These are phyloP conservation scores for Beauveria australis DNA, from an alignment of 2,329 filamentous ascomycete species.

Conservation along the genomic window DNA sequence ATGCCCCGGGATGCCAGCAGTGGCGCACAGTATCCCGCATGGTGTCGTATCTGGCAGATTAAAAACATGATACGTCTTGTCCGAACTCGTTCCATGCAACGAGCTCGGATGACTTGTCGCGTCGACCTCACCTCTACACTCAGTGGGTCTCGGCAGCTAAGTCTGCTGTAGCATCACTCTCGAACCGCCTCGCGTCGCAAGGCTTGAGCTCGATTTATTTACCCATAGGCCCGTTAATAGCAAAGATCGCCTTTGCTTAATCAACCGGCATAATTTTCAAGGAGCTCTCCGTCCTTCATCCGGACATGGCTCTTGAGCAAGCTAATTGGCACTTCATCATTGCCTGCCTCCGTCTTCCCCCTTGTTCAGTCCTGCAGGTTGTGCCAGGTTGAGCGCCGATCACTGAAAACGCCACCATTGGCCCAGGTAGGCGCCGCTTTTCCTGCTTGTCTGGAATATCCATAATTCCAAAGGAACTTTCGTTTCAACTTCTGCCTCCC, in stretches of 20 bases:
- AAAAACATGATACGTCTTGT: not conserved
- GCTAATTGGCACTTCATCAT: not conserved
- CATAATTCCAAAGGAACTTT: not conserved
- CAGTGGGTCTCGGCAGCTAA: not conserved
- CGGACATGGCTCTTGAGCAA: not conserved
- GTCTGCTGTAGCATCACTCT: not conserved
- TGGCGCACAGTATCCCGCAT: not conserved
- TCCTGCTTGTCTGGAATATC: not conserved
- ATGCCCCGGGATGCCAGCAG: not conserved
- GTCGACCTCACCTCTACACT: not conserved
- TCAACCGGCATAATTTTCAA: not conserved
- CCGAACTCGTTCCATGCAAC: not conserved
- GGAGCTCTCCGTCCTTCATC: not conserved
- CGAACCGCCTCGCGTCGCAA: not conserved
- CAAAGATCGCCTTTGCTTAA: not conserved
- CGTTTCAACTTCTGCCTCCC: conserved; percentile 2
- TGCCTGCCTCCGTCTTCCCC: not conserved
- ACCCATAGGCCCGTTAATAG: not conserved
- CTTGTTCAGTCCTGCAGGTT: too few species aligned
- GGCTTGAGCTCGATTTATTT: not conserved
- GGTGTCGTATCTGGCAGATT: not conserved
- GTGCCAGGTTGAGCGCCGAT: conserved; percentile 3
- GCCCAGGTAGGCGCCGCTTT: not conserved
- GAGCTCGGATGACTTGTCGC: not conserved
- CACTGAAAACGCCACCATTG: not conserved